phyloP scores from a whole-genome alignment of 2,329 filamentous ascomycete species.

The Hypoxylon sp. region DNA sequence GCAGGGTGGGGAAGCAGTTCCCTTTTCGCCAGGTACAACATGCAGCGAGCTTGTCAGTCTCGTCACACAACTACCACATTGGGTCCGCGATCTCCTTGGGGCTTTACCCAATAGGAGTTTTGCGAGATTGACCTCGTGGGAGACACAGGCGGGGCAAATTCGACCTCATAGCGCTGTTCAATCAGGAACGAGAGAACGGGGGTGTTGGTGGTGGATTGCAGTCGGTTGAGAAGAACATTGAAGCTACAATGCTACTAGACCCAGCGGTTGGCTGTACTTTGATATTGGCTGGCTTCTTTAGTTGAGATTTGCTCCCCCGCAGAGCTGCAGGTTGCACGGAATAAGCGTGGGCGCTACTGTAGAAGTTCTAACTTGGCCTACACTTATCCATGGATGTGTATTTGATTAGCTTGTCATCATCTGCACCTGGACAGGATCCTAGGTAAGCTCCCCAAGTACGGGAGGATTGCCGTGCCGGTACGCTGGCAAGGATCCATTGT shows the following conservation, averaged over 20 bases:
- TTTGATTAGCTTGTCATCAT: slow-evolving; percentile 3
- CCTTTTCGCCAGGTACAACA: slow-evolving; percentile 49
- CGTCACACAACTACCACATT: slow-evolving; percentile 50
- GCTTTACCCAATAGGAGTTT: slow-evolving; percentile 45
- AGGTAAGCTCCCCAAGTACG: slow-evolving; percentile 33
- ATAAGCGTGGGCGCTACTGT: slow-evolving; percentile 49
- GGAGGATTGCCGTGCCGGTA: slow-evolving; percentile 49
- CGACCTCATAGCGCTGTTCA: slow-evolving; percentile 44
- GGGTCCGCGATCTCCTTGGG: slow-evolving; percentile 40
- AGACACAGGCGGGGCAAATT: slow-evolving; percentile 42
- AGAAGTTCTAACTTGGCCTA: slow-evolving; percentile 12
- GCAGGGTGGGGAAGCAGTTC: slow-evolving; percentile 47
- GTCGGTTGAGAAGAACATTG: slow-evolving; percentile 40
- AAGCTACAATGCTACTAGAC: slow-evolving; percentile 28
- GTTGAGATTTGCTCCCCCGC: slow-evolving; percentile 57
- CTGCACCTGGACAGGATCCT: slow-evolving; percentile 34
- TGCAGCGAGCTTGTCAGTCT: slow-evolving; percentile 47
- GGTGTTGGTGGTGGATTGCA: slow-evolving; percentile 45
- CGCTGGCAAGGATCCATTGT: slow-evolving; percentile 40
- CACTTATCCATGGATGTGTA: not conserved
- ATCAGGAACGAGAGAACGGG: slow-evolving; percentile 50
- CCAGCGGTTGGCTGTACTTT: slow-evolving; percentile 60
- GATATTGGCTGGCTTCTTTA: slow-evolving; percentile 67
- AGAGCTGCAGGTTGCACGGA: slow-evolving; percentile 56
- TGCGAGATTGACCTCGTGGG: slow-evolving; percentile 49